These are phyloP conservation scores for Lactarius akahatsu DNA, from an alignment of 768 basidiomycete species.

Conservation along the genomic window DNA sequence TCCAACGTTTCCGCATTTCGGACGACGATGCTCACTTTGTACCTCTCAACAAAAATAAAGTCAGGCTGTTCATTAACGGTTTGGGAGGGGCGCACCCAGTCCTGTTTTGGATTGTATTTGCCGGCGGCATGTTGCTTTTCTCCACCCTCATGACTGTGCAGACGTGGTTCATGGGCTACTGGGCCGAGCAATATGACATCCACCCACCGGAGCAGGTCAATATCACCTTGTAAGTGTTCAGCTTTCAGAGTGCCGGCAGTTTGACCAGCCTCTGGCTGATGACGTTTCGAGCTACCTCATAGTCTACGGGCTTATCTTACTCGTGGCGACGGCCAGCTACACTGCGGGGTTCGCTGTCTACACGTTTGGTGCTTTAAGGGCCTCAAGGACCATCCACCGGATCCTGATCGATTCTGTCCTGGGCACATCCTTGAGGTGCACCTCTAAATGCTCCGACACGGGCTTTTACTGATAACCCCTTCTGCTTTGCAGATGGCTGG, in stretches of 20 bases:
- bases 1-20: background rate
- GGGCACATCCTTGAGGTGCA: slow-evolving; percentile 60
- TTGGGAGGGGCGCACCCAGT: slow-evolving; percentile 33
- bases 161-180: slow-evolving; percentile 47
- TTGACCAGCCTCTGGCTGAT: background rate
- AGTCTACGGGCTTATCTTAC: slow-evolving; percentile 42
- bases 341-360: slow-evolving; percentile 39
- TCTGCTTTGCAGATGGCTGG: slow-evolving; percentile 43
- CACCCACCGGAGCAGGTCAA: slow-evolving; percentile 38
- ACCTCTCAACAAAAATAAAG: slow-evolving; percentile 23
- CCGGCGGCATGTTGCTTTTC: slow-evolving; percentile 30
- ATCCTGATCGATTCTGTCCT: slow-evolving; percentile 53
- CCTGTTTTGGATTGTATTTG: slow-evolving; percentile 37
- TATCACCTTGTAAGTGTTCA: slow-evolving; percentile 36
- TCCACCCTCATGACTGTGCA: slow-evolving; percentile 33
- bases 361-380: slow-evolving; percentile 49
- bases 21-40: slow-evolving; percentile 19
- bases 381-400: slow-evolving; percentile 54
- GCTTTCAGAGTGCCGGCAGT: background rate
- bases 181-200: slow-evolving; percentile 44
- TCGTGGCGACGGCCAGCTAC: slow-evolving; percentile 38
- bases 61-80: slow-evolving; percentile 35
- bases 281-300: slow-evolving; percentile 45
- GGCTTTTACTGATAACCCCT: background rate
- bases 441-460: slow-evolving; percentile 32